Conservation (phyloP, 1,284 basidiomycete species). For the Porodaedalea pini region DNA sequence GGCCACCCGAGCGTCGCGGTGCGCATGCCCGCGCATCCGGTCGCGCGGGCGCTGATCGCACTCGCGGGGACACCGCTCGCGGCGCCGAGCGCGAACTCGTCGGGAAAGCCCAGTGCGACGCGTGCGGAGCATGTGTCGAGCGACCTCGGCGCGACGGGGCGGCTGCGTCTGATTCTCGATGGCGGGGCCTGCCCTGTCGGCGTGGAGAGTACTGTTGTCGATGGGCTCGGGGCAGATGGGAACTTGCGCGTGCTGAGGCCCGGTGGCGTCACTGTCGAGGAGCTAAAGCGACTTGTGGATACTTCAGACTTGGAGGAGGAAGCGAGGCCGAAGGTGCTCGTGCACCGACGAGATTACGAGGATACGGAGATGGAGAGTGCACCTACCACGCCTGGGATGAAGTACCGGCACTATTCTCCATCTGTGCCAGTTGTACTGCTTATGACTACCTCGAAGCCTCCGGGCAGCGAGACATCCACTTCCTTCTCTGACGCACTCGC, state of each 20-base stretch:
- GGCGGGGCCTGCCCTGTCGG: conserved; percentile 92
- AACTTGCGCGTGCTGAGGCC: conserved; percentile 83
- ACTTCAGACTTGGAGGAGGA: conserved; percentile 29
- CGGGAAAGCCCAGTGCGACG: conserved; percentile 93
- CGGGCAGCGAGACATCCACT: conserved; percentile 30
- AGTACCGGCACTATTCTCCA: conserved; percentile 97
- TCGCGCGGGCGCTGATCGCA: conserved; percentile 88
- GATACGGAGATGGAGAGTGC: conserved; percentile 64
- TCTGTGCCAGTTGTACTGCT: conserved; percentile 79
- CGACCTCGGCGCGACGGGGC: conserved; percentile 66
- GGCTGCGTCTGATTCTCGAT: conserved; percentile 80
- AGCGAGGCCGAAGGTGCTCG: conserved; percentile 56
- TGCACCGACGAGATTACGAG: conserved; percentile 70
- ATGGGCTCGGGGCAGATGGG: conserved; percentile 73
- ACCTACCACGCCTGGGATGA: conserved; percentile 99
- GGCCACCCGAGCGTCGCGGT: conserved; percentile 83
- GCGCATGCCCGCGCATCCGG: conserved; percentile 91
- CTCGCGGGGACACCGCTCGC: conserved; percentile 76
- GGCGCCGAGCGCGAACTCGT: conserved; percentile 94
- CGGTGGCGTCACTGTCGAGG: conserved; percentile 91
- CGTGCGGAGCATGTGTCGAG: conserved; percentile 81
- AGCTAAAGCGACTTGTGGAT: conserved; percentile 65
- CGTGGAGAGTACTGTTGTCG: conserved; percentile 93
- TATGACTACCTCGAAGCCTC: conserved; percentile 45
- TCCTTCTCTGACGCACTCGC: conserved; percentile 26